A percentile compares a stretch with the other conserved stretches of the same genome.
Conservation (phyloP, 768 basidiomycete genomes). For the Agrocybe pediades region DNA sequence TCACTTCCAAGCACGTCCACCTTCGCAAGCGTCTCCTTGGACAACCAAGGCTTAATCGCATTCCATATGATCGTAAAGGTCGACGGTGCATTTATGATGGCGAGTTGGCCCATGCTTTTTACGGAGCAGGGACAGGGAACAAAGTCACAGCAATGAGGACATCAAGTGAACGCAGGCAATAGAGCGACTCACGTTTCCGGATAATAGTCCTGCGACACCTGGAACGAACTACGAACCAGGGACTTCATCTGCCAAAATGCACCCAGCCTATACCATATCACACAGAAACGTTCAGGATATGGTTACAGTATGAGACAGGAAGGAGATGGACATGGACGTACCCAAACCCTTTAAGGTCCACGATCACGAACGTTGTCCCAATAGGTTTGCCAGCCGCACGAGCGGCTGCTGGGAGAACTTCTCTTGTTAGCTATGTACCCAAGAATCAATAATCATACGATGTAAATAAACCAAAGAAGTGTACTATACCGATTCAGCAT, state of each 20-base stretch:
- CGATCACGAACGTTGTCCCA: constrained; percentile 59
- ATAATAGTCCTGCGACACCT: constrained; percentile 78
- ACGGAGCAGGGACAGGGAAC: constrained; percentile 1
- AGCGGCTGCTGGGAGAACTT: constrained; percentile 67
- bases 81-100: constrained; percentile 71
- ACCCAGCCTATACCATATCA: constrained; percentile 42
- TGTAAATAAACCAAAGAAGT: neutral
- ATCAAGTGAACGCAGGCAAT: neutral
- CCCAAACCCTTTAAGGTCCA: constrained; percentile 75
- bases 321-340: constrained; percentile 26
- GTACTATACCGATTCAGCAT: constrained; percentile 51
- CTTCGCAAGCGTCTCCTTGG: constrained; percentile 71
- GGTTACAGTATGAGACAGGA: no score
- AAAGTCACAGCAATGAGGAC: neutral
- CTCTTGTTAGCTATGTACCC: constrained; percentile 51
- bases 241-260: constrained; percentile 80
- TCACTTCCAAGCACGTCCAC: constrained; percentile 65
- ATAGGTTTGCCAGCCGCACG: constrained; percentile 54
- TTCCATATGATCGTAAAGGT: constrained; percentile 77
- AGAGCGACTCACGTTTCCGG: constrained; percentile 60
- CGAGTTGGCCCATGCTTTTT: constrained; percentile 69
- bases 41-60: constrained; percentile 69
- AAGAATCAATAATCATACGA: no score
- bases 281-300: no score
- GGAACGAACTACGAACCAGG: constrained; percentile 62